Base-by-base conservation (phyloP, 78 protist species). In the Dictyostelium capitatum region DNA sequence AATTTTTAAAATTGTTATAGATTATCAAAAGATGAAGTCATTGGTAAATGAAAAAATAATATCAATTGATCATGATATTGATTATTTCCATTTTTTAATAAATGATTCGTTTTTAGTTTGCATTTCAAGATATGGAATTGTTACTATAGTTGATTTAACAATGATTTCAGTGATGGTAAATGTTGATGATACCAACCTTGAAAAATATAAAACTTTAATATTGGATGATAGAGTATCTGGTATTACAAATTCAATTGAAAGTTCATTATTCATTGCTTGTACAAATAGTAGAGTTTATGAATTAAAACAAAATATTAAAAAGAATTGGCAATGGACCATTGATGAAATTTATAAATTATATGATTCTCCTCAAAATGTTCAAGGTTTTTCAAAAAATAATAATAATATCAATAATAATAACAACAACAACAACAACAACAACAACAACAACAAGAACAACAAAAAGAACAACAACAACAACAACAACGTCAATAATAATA, bases 291-390 rank as follows among this genome's bases (percentile, higher is more conserved):
- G 7, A 15, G 51, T 85, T 1, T 50, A 56, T 32, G 83, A 75
- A 75, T 4, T 85, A 46, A 85, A 75, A 75, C 92, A 85, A 62
- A 85, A 75, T 59, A 4, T 75, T 10, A 9, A 43, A 51, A 57
- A 50, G 9, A 75, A 75, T 10, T 85, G 82, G 82, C 83, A 47
- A 51, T 85, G 92, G 92, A 25, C 32, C 19, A 10, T 75, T 14
- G 92, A 85, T 9, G 84, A 85, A 30, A 67, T 85, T 20, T 85
- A 48, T 75, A 56, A 62, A 62, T 25, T 85, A 32, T 54, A 37
- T 47, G 80, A 75, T 37, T 2, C 69, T 12, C 46, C 62, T 54
- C 53, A 62, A 19, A 74, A 46, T 46, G n/a, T 37, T 43, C 47
- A 46, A 46, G 80, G 80, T 37, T 74, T 46, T 30, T 74, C 80